A percentile compares a stretch with the other conserved stretches of the same genome.
These are phyloP conservation scores for Forsythia suspensa DNA, from an alignment of 257 asterid genomes.

Conservation along the genomic window DNA sequence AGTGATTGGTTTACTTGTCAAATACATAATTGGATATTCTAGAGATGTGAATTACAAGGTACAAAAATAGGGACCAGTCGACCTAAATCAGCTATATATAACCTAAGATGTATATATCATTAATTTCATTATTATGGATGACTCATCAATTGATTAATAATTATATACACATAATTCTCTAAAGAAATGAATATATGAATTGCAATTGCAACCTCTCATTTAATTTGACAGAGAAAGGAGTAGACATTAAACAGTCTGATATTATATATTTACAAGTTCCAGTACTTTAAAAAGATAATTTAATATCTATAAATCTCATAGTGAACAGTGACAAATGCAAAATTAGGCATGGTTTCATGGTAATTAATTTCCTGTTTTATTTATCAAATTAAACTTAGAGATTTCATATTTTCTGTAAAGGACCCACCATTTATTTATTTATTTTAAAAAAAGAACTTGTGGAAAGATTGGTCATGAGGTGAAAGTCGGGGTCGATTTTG, in stretches of 20 bases:
- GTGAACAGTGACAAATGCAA: no score
- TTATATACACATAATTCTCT: neutral
- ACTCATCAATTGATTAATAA: neutral
- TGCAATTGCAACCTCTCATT: slow-evolving; percentile 28
- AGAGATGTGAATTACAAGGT: neutral
- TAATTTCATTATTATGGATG: slow-evolving; percentile 13
- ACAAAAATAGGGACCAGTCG: slow-evolving; percentile 25
- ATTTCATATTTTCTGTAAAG: no score
- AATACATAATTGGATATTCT: slow-evolving; percentile 9
- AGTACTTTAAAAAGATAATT: neutral
- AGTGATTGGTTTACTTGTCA: slow-evolving; percentile 10
- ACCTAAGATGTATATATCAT: slow-evolving; percentile 7
- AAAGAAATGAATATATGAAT: neutral
- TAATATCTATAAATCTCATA: no score
- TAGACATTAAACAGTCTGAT: slow-evolving; percentile 3
- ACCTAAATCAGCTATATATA: slow-evolving; percentile 12
- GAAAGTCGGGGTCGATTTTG: no score
- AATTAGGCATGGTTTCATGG: no score
- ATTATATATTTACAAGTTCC: slow-evolving; percentile 8
- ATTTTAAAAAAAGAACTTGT: no score
- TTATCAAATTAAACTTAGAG: no score
- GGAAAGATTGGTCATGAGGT: no score
- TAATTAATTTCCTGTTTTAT: no score
- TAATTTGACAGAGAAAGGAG: slow-evolving; percentile 20
- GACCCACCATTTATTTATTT: no score